phyloP scores from a whole-genome alignment of 2,329 filamentous ascomycete genomes.

The Malbranchea zuffiana region DNA sequence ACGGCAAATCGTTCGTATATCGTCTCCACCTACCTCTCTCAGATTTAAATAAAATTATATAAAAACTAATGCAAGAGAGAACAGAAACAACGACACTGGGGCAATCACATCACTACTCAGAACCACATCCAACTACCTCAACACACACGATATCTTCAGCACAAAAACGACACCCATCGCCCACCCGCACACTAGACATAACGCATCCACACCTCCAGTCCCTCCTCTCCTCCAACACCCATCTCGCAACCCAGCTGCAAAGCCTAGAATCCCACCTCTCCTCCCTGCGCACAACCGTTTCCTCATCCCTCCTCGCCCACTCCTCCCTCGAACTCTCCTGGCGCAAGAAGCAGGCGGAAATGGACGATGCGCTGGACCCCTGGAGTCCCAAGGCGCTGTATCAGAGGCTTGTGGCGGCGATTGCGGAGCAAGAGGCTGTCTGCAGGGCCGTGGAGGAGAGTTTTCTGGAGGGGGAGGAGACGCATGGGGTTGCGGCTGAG shows the following conservation, averaged over 20 bases:
- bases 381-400: conserved; percentile 84
- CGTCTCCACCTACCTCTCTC: too few relatives aligned
- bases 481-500: conserved; percentile 52
- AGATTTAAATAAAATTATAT: too few relatives aligned
- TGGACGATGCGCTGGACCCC: conserved; percentile 71
- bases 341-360: conserved; percentile 76
- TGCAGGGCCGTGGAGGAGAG: conserved; percentile 83
- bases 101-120: too few relatives aligned
- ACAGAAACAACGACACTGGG: too few relatives aligned
- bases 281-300: conserved; percentile 52
- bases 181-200: too few relatives aligned
- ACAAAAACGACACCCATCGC: too few relatives aligned
- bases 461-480: conserved; percentile 56
- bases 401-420: conserved; percentile 61
- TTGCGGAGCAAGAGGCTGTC: conserved; percentile 71
- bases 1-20: too few relatives aligned
- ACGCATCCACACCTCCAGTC: conserved; percentile 52
- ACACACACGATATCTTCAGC: too few relatives aligned
- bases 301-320: conserved; percentile 70
- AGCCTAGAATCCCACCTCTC: conserved; percentile 39
- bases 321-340: conserved; percentile 87
- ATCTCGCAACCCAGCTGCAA: conserved; percentile 46
- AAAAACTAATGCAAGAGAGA: too few relatives aligned
- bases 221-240: conserved; percentile 60
- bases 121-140: too few relatives aligned